phyloP scores from a whole-genome alignment of 345 rosid genomes.

The Eucalyptus erythrocorys region DNA sequence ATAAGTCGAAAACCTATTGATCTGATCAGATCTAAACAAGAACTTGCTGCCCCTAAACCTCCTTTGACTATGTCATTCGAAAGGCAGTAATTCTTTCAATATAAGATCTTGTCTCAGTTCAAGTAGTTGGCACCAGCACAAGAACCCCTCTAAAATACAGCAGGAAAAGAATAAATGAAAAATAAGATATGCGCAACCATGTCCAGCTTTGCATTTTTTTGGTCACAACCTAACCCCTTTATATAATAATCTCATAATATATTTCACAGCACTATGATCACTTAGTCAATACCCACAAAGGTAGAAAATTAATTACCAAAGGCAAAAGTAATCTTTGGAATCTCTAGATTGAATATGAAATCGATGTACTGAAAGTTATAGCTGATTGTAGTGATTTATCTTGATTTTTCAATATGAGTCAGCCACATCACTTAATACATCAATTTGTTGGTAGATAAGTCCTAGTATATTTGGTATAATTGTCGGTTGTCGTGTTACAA shows the following conservation, averaged over 20 bases:
- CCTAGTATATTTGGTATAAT: background rate
- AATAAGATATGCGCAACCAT: background rate
- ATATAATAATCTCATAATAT: background rate
- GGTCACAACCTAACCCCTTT: background rate
- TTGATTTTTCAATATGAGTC: background rate
- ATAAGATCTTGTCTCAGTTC: background rate
- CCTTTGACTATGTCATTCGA: background rate
- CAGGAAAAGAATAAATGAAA: background rate
- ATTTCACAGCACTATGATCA: background rate
- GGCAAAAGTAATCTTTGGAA: background rate
- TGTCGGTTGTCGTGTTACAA: background rate
- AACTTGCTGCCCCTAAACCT: background rate
- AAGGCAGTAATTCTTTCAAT: background rate
- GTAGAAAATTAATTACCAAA: background rate
- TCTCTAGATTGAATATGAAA: background rate
- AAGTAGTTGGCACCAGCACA: background rate
- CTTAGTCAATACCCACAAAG: background rate
- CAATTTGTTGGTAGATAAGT: background rate
- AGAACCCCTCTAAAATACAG: background rate
- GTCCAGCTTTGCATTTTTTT: background rate
- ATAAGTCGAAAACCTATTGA: background rate
- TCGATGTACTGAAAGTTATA: background rate
- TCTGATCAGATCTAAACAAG: background rate
- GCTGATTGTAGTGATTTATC: background rate
- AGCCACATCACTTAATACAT: background rate